phyloP scores from a whole-genome alignment of 2,329 filamentous ascomycete species.

The Aspergillus japonicus region DNA sequence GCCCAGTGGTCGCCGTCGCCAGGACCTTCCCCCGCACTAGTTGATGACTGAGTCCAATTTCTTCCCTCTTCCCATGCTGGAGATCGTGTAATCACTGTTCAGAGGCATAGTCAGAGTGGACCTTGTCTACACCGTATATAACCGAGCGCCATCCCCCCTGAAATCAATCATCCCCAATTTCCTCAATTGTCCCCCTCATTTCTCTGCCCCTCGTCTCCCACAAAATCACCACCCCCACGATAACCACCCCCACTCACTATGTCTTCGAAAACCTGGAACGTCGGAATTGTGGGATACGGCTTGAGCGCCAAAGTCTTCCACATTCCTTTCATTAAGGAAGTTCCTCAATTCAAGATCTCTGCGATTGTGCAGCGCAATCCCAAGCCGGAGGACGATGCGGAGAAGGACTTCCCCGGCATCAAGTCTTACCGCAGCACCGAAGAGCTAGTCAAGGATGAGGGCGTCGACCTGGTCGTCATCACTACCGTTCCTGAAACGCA shows the following conservation, averaged over 20 bases:
- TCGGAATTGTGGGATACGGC: constrained; percentile 61
- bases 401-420: constrained; percentile 63
- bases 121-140: constrained; percentile 10
- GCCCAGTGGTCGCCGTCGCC: constrained; percentile 40
- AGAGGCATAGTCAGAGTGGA: not conserved
- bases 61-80: not conserved
- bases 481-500: constrained; percentile 72
- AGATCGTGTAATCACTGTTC: not conserved
- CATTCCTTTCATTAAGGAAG: constrained; percentile 71
- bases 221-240: constrained; percentile 15
- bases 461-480: constrained; percentile 68
- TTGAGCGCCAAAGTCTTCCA: constrained; percentile 76
- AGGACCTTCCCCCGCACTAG: constrained; percentile 38
- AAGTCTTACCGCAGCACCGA: constrained; percentile 64
- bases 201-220: not conserved
- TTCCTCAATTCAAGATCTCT: constrained; percentile 65
- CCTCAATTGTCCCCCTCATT: not conserved
- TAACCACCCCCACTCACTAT: constrained; percentile 28
- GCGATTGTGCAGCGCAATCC: constrained; percentile 74
- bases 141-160: not conserved
- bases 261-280: constrained; percentile 52
- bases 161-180: not conserved
- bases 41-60: constrained; percentile 7
- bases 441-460: constrained; percentile 63
- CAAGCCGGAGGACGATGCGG: constrained; percentile 63